Base-by-base conservation (phyloP, 202 grass and related monocot species). In the Alloteropsis angusta region DNA sequence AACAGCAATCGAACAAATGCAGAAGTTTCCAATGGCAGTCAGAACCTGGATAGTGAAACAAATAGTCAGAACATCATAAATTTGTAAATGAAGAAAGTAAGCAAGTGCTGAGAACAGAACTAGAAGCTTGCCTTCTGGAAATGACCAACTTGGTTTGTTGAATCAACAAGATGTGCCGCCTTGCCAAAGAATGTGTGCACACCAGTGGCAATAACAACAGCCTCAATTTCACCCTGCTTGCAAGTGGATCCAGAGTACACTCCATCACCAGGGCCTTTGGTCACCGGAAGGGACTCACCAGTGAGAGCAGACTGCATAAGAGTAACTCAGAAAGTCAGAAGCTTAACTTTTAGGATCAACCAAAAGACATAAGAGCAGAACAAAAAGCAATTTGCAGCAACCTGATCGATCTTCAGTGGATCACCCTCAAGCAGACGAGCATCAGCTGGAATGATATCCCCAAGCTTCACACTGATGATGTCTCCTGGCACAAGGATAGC, bases 141-240 rank as follows among this genome's bases (percentile, higher is more conserved):
- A 86, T 97, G 93, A 25, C 93, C 93, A 76, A 97, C 90, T 97
- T 97, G 93, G 80, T 97, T 97, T 0, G 93, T 97, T 17, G 93
- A 97, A 77, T 97, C 93, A 0, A 97, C 93, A 41, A 97, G 90
- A 84, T 97, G 93, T 5, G 93, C 90, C 13, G 93, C 93, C 83
- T 93, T 97, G 55, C 93, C 93, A 38, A 97, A 97, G 77, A 97
- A 97, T 45, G 93, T 93, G 78, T 97, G 90, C 38, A 97, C 93
- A 28, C 93, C 93, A 2, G 93, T 97, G 26, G 93, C 93, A 69
- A 97, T 92, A 34, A 97, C 93, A 65, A 97, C 93, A 1, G 93
- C 93, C 49, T 97, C 93, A 15, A 97, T 97, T 76, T 97, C 93
- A 28, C 93, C 93, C 76, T 97, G 93, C 54, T 97, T 97, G 83